Base-by-base conservation (phyloP, 2,329 filamentous ascomycete genomes). In the Stenocarpella maydis region DNA sequence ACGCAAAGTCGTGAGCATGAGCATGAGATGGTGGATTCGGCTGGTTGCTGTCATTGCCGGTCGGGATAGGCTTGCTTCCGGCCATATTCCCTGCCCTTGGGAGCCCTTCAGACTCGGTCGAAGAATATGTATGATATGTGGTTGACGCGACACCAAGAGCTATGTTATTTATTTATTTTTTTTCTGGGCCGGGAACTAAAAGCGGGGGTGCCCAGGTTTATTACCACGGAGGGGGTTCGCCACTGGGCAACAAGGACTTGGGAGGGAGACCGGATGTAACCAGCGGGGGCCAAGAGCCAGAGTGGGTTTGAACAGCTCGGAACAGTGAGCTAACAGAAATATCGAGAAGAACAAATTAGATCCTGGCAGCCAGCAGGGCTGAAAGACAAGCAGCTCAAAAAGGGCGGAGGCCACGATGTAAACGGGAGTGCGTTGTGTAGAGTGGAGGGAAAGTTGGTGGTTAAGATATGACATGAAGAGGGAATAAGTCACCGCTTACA, bases 1-100 rank as follows among this genome's bases (percentile, higher is more conserved):
- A 75, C 7, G 75, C 74, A 34, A 78, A 65, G 61, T 78, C 65
- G 41, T 66, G 69, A 43, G 43, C 50, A 21, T 55, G 67, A 15
- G 58, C 58, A 19, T 67, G 65, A n/a, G 65, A 28, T 1, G 67
- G 58, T 31, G 67, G 58, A 2, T 55, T 50, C 15, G 61, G 49
- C 52, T 43, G 37, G 26, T 24, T 26, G 58, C 28, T 63, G 14
- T 63, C 52, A 19, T 50, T 58, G 19, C 34, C 54, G 43, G 65
- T 67, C 3, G 67, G 67, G 3, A 69, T 69, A 10, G 67, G 67
- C 21, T 63, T 63, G 49, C 60, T 69, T 15, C 61, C 58, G 24
- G 60, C 55, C 67, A 69, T 69, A 17, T 31, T 63, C 26, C 28
- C 58, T 49, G 58, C 43, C 55, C 58, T 63, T 24, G 12, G 37